Evolutionary conservation across 2,329 filamentous ascomycete genomes (phyloP), one percentile per base, ranked within the genome.

Genomic region (Pseudopyricularia javanii): DNA sequence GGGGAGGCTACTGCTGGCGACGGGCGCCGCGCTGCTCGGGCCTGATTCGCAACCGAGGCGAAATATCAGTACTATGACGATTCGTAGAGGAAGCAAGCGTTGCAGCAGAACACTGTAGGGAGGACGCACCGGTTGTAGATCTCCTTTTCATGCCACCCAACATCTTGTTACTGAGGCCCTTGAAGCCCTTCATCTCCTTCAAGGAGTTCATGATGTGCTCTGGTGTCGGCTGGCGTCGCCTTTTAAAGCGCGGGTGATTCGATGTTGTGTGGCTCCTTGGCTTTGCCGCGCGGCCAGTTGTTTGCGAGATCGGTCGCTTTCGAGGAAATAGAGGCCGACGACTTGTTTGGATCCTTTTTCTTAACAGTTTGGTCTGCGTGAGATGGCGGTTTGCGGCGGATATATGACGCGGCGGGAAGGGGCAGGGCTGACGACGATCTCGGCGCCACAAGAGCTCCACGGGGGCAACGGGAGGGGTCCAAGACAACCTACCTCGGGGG

Each of bases 71-170:
- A 15, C 32, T 9, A 15, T 4, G 49, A 11, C 12, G 14, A 50
- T 20, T 20, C 7, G 37, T 7, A 20, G n/a, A 45, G 35, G 54
- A 11, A 49, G 56, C 56, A 32, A 7, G 30, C 14, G 34, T 14
- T n/a, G n/a, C n/a, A n/a, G n/a, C n/a, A n/a, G n/a, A n/a, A n/a
- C n/a, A n/a, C n/a, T n/a, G n/a, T n/a, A 9, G 28, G 28, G 28
- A 9, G 28, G 28, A 30, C 53, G 49, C 50, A 55, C 54, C 54
- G 30, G 52, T 50, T 53, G 64, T 68, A 33, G 70, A 70, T 60
- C 70, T 72, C 63, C 71, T 74, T 62, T 70, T 76, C 64, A 80
- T 73, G 68, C 68, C 76, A 57, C 74, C 75, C 47, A 80, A 69
- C 72, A 80, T 69, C 69, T 73, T 78, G 64, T 72, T 75, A 69